Evolutionary conservation across 306 rosid genomes (phyloP), one percentile per base, ranked within the genome.

Genomic region (Luffa acutangula): DNA sequence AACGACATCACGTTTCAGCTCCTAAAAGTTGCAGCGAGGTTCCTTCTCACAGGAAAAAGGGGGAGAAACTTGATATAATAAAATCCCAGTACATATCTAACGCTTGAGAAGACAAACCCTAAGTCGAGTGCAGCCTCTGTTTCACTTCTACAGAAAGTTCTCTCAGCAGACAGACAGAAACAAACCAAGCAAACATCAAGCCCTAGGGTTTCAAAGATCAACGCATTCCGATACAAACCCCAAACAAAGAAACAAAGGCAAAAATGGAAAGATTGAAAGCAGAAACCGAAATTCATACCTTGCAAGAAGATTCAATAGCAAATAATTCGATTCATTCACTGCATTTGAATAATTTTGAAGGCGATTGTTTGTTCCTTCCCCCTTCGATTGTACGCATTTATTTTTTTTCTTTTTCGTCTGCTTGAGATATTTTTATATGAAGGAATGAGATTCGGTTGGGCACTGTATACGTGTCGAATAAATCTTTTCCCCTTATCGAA

Each of bases 141-240:
- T 14, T 37, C 77, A 25, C 46, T 74, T 49, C 25, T 7, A 4
- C 9, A 14, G 37, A 5, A 71, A 45, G 57, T 25, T 45, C 20
- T 45, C 56, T 48, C 52, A 20, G 18, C 20, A 42, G 17, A 25
- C 6, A 46, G 58, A 72, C 20, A 12, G 6, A 54, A 6, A 67
- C 12, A 72, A 48, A 9, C 31, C 7, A 33, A 49, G 78, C 12
- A 49, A 49, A 48, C 13, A 51, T 74, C 78, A 51, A 74, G 34
- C 62, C 78, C 78, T 74, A 74, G 78, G 62, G 76, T 51, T 74
- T 74, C 62, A 74, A 51, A 74, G 62, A 74, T 74, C 45, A 20
- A 15, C 33, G 15, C 13, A 15, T 36, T 49, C 42, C 45, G 3
- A 74, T 7, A 15, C 43, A 74, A 74, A 74, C 58, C 76, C 76